Conservation (phyloP, 805 yeast genomes). For the Wickerhamiella galacta region DNA sequence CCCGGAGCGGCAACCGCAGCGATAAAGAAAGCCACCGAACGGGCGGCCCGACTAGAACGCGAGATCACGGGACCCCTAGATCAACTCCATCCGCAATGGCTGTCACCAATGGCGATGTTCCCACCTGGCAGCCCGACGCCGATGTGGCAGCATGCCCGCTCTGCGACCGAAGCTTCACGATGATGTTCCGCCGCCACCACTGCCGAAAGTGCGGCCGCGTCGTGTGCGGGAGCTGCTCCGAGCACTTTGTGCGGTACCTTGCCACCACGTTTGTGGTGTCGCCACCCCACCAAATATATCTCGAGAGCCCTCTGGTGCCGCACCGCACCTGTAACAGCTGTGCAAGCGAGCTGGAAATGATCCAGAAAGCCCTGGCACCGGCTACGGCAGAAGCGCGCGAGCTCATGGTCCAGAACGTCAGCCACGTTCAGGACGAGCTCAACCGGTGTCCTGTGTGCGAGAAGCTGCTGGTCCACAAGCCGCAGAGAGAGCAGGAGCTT, state of each 20-base stretch:
- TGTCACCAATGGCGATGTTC: conserved; percentile 12
- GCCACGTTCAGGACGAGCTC: conserved; percentile 18
- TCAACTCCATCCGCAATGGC: no score
- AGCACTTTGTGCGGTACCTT: conserved; percentile 34
- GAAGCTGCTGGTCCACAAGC: conserved; percentile 14
- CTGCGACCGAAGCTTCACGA: conserved; percentile 36
- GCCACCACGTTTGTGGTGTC: conserved; percentile 42
- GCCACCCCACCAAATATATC: conserved; percentile 32
- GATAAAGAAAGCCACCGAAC: no score
- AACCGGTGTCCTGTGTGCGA: conserved; percentile 27
- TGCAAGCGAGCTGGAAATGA: conserved; percentile 41
- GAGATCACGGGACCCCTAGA: no score
- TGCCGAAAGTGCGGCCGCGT: conserved; percentile 63
- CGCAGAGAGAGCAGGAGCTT: conserved; percentile 30
- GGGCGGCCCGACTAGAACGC: no score
- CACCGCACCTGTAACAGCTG: conserved; percentile 69
- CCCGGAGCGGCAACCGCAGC: no score
- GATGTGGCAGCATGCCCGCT: conserved; percentile 35
- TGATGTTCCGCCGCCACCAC: conserved; percentile 65
- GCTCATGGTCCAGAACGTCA: conserved; percentile 14
- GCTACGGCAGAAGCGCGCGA: conserved; percentile 6
- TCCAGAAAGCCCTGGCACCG: conserved; percentile 25
- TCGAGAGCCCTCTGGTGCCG: conserved; percentile 35
- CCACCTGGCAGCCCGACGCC: conserved; percentile 59
- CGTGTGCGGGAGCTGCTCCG: conserved; percentile 56